Conservation (phyloP, 495 filamentous ascomycete species). For the Glarea lozoyensis region DNA sequence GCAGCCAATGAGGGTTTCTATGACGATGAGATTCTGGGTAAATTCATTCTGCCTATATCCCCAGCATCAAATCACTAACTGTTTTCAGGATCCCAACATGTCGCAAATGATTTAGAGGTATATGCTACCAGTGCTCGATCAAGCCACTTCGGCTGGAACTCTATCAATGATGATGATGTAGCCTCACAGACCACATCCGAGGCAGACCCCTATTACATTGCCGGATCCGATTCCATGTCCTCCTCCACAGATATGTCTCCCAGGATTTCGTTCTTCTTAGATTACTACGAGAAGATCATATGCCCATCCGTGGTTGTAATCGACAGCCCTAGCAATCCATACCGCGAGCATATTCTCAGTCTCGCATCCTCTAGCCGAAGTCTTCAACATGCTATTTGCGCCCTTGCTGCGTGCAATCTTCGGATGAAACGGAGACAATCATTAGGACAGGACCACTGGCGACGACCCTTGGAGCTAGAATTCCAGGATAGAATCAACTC, state of each 20-base stretch:
- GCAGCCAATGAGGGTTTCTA: slow-evolving; percentile 29
- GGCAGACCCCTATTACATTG: slow-evolving; percentile 20
- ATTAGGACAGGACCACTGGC: slow-evolving; percentile 34
- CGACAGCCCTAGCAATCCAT: slow-evolving; percentile 77
- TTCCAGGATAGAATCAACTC: slow-evolving; percentile 19
- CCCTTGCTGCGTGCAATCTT: slow-evolving; percentile 79
- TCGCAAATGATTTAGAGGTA: slow-evolving; percentile 14
- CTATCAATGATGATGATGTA: slow-evolving; percentile 19
- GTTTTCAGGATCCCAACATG: slow-evolving; percentile 1
- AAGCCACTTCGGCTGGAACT: slow-evolving; percentile 21
- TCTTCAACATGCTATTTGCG: slow-evolving; percentile 86
- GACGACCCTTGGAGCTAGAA: slow-evolving; percentile 17
- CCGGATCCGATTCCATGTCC: slow-evolving; percentile 15
- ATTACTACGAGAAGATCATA: slow-evolving; percentile 81
- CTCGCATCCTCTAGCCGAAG: slow-evolving; percentile 72
- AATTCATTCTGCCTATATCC: slow-evolving; percentile 12
- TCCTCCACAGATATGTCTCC: slow-evolving; percentile 38
- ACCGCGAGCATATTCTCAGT: slow-evolving; percentile 72
- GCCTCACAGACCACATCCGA: slow-evolving; percentile 17
- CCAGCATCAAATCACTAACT: not conserved
- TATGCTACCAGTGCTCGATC: slow-evolving; percentile 21
- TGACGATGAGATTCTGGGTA: slow-evolving; percentile 35
- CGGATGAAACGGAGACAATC: slow-evolving; percentile 49
- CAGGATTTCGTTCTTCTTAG: slow-evolving; percentile 54
- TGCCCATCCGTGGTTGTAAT: slow-evolving; percentile 87